Base-by-base conservation (phyloP, 176 grass and related monocot species). In the Bolboschoenus planiculmis region DNA sequence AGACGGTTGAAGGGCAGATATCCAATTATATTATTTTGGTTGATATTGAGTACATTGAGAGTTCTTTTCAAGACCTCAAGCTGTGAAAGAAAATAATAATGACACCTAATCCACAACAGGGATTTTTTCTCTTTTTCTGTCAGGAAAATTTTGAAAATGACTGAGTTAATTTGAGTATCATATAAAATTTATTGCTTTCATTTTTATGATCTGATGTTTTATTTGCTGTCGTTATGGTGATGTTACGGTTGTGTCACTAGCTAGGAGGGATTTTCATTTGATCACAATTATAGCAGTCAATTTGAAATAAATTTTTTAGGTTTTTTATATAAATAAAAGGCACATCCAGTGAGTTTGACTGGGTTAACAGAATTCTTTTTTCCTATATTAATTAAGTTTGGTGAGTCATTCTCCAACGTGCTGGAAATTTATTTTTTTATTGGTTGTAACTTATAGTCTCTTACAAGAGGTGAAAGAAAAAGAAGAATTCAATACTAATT, bases 1-100 rank as follows among this genome's bases (percentile, higher is more conserved):
- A 68, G 34, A 68, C 35, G 7, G 18, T 65, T 34, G 31, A 68
- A 68, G 35, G 64, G 34, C 16, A 9, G 21, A 29, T 74, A 23
- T 29, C 10, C 39, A 48, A 74, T 13, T 6, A 47, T 6, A 47
- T 74, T 46, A 26, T 74, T 74, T 74, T 74, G 70, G 9, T 46
- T 29, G n/a, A 47, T 15, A 29, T 48, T 73, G 23, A 47, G 20
- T 74, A 16, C 21, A 4, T 74, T 74, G 70, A 47, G 70, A 47
- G 40, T 48, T 74, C 66, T 44, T 71, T 48, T 74, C 70, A 29
- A 73, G 1, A 37, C 21, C 68, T 27, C 10, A 47, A 44, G 4
- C 10, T 26, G 10, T 48, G 11, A 75, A 15, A 75, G 42, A 70
- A 70, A 75, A 30, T 75, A 29, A 75, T 75, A 75, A 75, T 75